A percentile compares a stretch with the other conserved stretches of the same genome.
Conservation (phyloP, 176 grass and related monocot genomes). For the Triticum dicoccoides region DNA sequence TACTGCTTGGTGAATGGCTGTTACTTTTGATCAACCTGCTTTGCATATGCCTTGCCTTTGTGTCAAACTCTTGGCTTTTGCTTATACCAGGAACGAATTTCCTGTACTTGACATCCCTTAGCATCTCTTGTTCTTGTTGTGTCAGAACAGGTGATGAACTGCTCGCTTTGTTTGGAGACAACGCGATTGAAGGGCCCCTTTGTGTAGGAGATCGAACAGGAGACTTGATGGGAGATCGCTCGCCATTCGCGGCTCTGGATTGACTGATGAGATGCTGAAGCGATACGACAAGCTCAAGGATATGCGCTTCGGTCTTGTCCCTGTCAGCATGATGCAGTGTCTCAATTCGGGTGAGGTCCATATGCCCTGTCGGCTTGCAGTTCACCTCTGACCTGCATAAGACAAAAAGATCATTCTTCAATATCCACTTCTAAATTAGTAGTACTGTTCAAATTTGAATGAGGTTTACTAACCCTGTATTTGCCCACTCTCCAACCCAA, state of each 20-base stretch:
- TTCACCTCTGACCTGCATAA: slow-evolving; percentile 72
- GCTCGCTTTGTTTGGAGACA: slow-evolving; percentile 42
- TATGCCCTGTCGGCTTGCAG: slow-evolving; percentile 65
- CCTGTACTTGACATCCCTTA: slow-evolving; percentile 75
- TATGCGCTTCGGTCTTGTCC: slow-evolving; percentile 82
- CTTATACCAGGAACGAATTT: slow-evolving; percentile 89
- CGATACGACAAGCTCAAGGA: slow-evolving; percentile 75
- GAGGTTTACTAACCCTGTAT: slow-evolving; percentile 52
- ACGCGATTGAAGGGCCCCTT: slow-evolving; percentile 36
- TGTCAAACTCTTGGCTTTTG: slow-evolving; percentile 94
- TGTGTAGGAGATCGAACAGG: slow-evolving; percentile 73
- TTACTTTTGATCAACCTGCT: slow-evolving; percentile 89
- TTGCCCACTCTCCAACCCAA: slow-evolving; percentile 94
- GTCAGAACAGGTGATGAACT: slow-evolving; percentile 64
- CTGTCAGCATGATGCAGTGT: slow-evolving; percentile 96
- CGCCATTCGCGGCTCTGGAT: slow-evolving; percentile 59
- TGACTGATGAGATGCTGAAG: slow-evolving; percentile 92
- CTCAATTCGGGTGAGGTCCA: slow-evolving; percentile 77
- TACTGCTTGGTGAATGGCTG: slow-evolving; percentile 84
- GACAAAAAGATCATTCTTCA: not conserved
- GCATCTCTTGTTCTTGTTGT: slow-evolving; percentile 95
- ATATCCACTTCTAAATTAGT: not conserved
- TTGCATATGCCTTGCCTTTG: slow-evolving; percentile 48
- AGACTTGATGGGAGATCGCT: slow-evolving; percentile 88
- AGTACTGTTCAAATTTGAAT: slow-evolving; percentile 14